These are phyloP conservation scores for Tulasnella sp. DNA, from an alignment of 768 basidiomycete species.

Conservation along the genomic window DNA sequence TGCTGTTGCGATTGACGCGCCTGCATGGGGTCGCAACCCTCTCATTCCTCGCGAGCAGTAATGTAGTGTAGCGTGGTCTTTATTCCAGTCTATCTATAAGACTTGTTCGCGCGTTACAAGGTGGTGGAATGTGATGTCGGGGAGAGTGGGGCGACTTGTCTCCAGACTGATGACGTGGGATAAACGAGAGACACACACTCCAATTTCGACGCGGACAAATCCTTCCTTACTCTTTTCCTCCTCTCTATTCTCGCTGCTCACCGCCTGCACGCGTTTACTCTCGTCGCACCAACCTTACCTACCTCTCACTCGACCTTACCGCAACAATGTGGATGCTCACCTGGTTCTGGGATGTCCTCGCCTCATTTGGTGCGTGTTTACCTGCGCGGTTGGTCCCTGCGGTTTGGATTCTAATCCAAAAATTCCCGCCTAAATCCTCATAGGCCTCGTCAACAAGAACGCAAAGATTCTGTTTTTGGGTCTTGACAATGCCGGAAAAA, in stretches of 20 bases:
- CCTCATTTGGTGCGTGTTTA: constrained; percentile 71
- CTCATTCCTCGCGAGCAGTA: constrained; percentile 22
- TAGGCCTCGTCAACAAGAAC: constrained; percentile 93
- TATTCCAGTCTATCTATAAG: background rate
- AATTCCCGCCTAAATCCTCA: constrained; percentile 1
- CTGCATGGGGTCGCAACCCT: constrained; percentile 34
- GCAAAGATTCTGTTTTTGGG: constrained; percentile 99
- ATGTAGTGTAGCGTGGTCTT: background rate
- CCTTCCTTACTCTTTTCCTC: constrained; percentile 7
- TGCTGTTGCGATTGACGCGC: constrained; percentile 57
- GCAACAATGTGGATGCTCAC: constrained; percentile 72
- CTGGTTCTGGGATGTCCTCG: constrained; percentile 96
- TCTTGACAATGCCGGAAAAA: constrained; percentile 98
- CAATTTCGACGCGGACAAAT: background rate
- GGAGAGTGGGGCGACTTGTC: background rate
- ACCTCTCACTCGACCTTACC: background rate
- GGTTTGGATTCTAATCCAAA: background rate
- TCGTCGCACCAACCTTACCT: background rate
- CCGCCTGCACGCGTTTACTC: background rate
- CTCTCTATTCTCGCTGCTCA: background rate
- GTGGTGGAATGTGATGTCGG: background rate
- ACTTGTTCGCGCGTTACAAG: background rate
- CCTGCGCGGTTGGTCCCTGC: constrained; percentile 23
- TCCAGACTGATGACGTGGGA: constrained; percentile 13
- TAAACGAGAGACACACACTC: background rate